Base-by-base conservation (phyloP, 2,329 filamentous ascomycete species). In the Colletotrichum siamense region DNA sequence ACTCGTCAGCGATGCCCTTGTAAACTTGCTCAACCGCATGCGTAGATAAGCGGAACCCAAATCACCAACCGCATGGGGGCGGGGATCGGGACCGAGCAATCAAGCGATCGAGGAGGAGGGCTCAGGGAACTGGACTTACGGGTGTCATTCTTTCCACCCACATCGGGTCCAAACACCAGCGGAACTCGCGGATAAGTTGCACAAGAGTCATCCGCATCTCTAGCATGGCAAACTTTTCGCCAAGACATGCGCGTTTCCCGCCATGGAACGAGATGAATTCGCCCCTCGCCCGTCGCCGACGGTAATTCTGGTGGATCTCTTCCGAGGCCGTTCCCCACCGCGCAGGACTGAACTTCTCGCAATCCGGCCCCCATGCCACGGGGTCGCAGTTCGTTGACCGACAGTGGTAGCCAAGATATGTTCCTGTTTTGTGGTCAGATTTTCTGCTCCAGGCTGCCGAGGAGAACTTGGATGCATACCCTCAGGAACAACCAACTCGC, bases 261-360 rank as follows among this genome's bases (percentile, higher is more conserved):
- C 85, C 85, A 64, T 87, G 85, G 74, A 87, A 87, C 26, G 83
- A 83, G 71, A 87, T 85, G 75, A 87, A 87, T 30, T 83, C 82
- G 22, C 83, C 85, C 65, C 82, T 84, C 10, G 81, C 82, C 30
- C 83, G 83, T 6, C 82, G 83, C 18, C 81, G 81, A 13, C 86
- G 81, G 68, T 84, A 86, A 10, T 81, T 68, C 6, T 79, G 79
- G 61, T 81, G 82, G 73, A 87, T 85, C 12, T 84, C 82, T n/a
- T 83, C 73, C 79, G 68, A 80, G 76, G 24, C 79, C 80, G 15
- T 63, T 8, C 85, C 85, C 85, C 86, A 88, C 15, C 86, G 83
- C 15, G 79, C 79, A 2, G 86, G 86, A 13, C 78, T 81, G 78
- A 87, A 88, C 4, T 81, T 77, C 16, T 85, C 81, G 84, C 79